These are phyloP conservation scores for Begonia fuchsioides DNA, from an alignment of 306 rosid species.

Conservation along the genomic window DNA sequence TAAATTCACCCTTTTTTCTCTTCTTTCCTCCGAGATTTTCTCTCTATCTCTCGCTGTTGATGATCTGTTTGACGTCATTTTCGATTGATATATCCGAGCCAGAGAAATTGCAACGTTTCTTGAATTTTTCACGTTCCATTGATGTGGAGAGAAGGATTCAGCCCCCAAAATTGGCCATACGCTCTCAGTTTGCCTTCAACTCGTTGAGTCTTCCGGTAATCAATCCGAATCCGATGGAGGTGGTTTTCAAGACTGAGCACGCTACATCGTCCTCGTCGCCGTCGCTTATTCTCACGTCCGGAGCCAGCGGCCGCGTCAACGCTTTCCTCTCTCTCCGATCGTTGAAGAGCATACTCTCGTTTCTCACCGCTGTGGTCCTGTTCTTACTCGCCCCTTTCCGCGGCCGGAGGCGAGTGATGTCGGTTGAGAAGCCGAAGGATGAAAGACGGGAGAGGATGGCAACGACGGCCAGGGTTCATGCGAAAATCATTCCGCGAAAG, in stretches of 20 bases:
- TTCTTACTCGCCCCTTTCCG: slow-evolving; percentile 53
- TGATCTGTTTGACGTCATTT: background rate
- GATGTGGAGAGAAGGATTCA: background rate
- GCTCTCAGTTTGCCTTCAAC: background rate
- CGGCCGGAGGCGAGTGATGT: slow-evolving; percentile 24
- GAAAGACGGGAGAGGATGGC: slow-evolving; percentile 28
- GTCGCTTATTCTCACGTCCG: slow-evolving; percentile 40
- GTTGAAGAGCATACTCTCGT: slow-evolving; percentile 35
- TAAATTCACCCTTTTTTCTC: background rate
- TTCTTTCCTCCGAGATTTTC: background rate
- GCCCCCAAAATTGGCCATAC: background rate
- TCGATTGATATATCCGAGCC: background rate
- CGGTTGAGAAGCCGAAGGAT: slow-evolving; percentile 15
- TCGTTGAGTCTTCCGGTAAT: background rate
- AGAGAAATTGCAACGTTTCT: background rate
- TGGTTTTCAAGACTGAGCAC: slow-evolving; percentile 14
- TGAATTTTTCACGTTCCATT: background rate
- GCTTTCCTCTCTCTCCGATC: slow-evolving; percentile 43
- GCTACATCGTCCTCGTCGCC: slow-evolving; percentile 8
- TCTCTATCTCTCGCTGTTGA: slow-evolving; percentile 2
- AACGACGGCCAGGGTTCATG: slow-evolving; percentile 35
- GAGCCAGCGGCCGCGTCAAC: slow-evolving; percentile 49
- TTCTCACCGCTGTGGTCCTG: slow-evolving; percentile 35
- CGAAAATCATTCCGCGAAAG: slow-evolving; percentile 42
- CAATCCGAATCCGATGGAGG: slow-evolving; percentile 20